Conservation (phyloP, 2,329 filamentous ascomycete genomes). For the Elsinoe ampelina region DNA sequence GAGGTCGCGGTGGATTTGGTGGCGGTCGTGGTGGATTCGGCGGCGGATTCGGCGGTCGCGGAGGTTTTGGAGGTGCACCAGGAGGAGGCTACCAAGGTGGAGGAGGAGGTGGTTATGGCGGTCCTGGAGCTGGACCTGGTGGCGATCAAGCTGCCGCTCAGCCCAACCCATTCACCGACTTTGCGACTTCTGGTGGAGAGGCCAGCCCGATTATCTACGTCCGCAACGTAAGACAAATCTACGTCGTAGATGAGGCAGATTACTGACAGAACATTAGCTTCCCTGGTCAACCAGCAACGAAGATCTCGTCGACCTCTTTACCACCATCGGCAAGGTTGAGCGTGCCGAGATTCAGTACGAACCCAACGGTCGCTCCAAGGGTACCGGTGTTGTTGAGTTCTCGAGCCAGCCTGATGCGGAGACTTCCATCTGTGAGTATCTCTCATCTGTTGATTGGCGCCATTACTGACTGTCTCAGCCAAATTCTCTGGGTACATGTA, state of each 20-base stretch:
- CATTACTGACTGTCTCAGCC: slow-evolving; percentile 35
- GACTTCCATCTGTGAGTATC: slow-evolving; percentile 63
- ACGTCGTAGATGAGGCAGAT: slow-evolving; percentile 13
- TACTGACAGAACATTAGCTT: slow-evolving; percentile 48
- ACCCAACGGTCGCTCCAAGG: slow-evolving; percentile 86
- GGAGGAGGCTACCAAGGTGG: slow-evolving; percentile 46
- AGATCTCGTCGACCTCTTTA: slow-evolving; percentile 91
- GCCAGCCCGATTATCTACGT: slow-evolving; percentile 82
- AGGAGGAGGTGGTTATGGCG: slow-evolving; percentile 41
- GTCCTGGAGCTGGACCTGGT: slow-evolving; percentile 20
- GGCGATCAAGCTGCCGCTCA: slow-evolving; percentile 41
- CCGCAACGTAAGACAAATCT: slow-evolving; percentile 67
- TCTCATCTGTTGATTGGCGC: neutral
- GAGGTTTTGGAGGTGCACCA: slow-evolving; percentile 26
- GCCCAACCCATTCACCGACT: slow-evolving; percentile 91
- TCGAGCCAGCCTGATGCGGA: slow-evolving; percentile 75
- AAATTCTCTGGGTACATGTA: slow-evolving; percentile 99
- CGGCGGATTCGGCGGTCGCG: slow-evolving; percentile 31
- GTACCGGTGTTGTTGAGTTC: slow-evolving; percentile 94
- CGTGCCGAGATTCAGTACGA: slow-evolving; percentile 99
- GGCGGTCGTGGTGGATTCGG: slow-evolving; percentile 37
- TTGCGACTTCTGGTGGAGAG: slow-evolving; percentile 77
- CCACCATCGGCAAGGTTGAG: slow-evolving; percentile 94
- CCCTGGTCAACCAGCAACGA: slow-evolving; percentile 99
- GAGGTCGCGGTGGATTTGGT: slow-evolving; percentile 37